A percentile compares a stretch with the other conserved stretches of the same genome.
These are phyloP conservation scores for Fusarium sp. DNA, from an alignment of 2,329 filamentous ascomycete genomes.

Conservation along the genomic window DNA sequence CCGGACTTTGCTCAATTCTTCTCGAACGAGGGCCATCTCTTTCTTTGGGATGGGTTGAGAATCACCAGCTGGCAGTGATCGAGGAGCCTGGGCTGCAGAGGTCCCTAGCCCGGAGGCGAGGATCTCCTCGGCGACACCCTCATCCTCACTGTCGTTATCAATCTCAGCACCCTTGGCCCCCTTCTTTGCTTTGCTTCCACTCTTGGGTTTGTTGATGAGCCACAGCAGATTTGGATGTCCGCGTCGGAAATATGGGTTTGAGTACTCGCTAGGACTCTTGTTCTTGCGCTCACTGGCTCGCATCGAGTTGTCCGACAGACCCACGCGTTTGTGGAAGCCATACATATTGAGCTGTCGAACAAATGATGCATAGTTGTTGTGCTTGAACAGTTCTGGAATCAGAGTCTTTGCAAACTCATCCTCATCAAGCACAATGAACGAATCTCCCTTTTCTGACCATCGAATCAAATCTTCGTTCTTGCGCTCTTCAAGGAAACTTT, in stretches of 20 bases:
- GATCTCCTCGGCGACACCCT: conserved; percentile 54
- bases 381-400: conserved; percentile 97
- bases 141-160: conserved; percentile 74
- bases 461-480: conserved; percentile 95
- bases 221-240: conserved; percentile 92
- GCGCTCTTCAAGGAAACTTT: conserved; percentile 88
- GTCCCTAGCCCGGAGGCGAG: conserved; percentile 31
- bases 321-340: conserved; percentile 95
- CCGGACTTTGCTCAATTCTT: conserved; percentile 82
- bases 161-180: conserved; percentile 67
- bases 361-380: conserved; percentile 98
- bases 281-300: conserved; percentile 95
- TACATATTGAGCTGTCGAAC: conserved; percentile 97
- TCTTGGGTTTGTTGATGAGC: conserved; percentile 96
- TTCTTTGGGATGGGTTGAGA: conserved; percentile 67
- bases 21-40: conserved; percentile 79
- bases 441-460: conserved; percentile 96
- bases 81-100: conserved; percentile 30
- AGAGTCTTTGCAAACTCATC: conserved; percentile 98
- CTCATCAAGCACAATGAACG: conserved; percentile 95
- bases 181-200: conserved; percentile 68
- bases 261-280: conserved; percentile 98
- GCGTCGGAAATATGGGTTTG: conserved; percentile 93
- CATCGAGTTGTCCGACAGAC: conserved; percentile 96
- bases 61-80: conserved; percentile 54